Conservation (phyloP, 176 grass and related monocot genomes). For the Carex littledalei region DNA sequence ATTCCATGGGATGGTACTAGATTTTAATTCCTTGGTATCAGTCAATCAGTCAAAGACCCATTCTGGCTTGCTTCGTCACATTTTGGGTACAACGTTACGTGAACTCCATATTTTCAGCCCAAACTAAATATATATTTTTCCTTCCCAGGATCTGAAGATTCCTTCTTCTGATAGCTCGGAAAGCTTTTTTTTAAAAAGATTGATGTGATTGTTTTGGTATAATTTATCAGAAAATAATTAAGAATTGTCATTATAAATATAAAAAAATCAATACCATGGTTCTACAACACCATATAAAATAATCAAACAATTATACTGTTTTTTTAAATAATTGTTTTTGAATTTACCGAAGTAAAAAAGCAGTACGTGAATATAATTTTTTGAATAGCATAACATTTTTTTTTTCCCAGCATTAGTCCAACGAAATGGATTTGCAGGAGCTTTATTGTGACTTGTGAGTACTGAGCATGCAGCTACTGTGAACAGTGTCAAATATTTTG, state of each 20-base stretch:
- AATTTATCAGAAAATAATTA: not conserved
- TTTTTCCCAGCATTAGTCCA: not conserved
- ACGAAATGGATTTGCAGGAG: slow-evolving; percentile 11
- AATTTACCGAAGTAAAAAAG: not conserved
- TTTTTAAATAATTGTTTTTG: not conserved
- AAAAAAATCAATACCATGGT: no score
- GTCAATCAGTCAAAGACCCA: slow-evolving; percentile 12
- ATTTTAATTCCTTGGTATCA: not conserved
- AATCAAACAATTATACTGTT: not conserved
- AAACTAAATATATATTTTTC: not conserved
- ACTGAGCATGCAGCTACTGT: not conserved
- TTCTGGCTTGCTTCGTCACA: not conserved
- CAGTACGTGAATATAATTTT: not conserved
- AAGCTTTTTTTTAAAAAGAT: not conserved
- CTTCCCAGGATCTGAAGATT: not conserved
- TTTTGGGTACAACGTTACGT: not conserved
- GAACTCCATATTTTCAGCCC: not conserved
- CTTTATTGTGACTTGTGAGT: not conserved
- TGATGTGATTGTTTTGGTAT: not conserved
- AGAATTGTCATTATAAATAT: not conserved
- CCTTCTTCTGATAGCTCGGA: not conserved
- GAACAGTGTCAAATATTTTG: not conserved
- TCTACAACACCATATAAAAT: no score
- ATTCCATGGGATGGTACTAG: not conserved
- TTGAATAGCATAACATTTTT: not conserved